A percentile compares a stretch with the other conserved stretches of the same genome.
Conservation (phyloP, 106 monocot genomes). For the Acorus calamus region DNA sequence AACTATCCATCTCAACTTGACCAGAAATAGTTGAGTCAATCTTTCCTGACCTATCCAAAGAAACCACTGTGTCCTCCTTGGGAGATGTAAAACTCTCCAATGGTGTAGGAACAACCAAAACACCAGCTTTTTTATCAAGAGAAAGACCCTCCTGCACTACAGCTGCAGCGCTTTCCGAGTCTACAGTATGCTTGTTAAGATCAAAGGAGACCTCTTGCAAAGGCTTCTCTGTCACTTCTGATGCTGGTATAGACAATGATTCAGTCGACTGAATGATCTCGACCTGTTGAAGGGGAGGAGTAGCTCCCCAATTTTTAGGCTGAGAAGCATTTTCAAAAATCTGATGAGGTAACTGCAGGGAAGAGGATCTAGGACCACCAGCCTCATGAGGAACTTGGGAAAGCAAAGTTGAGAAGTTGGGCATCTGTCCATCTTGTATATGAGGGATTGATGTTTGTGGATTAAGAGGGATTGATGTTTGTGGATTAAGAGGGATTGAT, state of each 20-base stretch:
- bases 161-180: constrained; percentile 1
- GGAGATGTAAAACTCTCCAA: neutral
- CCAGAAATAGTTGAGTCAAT: constrained; percentile 14
- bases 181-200: neutral
- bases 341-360: constrained; percentile 37
- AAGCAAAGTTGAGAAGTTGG: constrained; percentile 15
- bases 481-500: constrained; percentile 18
- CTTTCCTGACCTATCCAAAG: neutral
- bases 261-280: constrained; percentile 10
- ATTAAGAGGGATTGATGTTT: constrained; percentile 18
- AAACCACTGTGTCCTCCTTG: neutral
- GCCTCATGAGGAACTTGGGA: constrained; percentile 19
- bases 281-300: constrained; percentile 3
- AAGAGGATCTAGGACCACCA: constrained; percentile 3
- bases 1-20: constrained; percentile 25
- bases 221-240: constrained; percentile 3
- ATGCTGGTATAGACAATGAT: neutral
- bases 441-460: constrained; percentile 14
- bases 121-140: constrained; percentile 9
- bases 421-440: constrained; percentile 13
- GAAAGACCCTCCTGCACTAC: neutral
- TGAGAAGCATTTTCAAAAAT: constrained; percentile 15
- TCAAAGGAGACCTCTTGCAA: neutral
- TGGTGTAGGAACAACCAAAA: constrained; percentile 7
- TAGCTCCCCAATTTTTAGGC: constrained; percentile 14